Conservation (phyloP, 2,329 filamentous ascomycete species). For the Neonectria neomacrospora region DNA sequence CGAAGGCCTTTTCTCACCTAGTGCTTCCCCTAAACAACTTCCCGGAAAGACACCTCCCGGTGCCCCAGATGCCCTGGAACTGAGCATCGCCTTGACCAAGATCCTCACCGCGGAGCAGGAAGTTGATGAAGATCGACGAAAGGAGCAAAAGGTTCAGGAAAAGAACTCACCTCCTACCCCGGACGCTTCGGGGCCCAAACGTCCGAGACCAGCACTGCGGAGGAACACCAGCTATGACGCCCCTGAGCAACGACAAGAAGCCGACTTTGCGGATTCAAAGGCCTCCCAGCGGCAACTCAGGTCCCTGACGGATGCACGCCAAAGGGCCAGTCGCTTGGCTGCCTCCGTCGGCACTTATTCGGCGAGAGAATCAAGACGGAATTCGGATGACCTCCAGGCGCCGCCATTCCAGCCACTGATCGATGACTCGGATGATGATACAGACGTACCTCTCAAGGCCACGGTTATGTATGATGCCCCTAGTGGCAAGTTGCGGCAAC, state of each 20-base stretch:
- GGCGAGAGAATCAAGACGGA: conserved; percentile 51
- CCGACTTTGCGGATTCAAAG: conserved; percentile 53
- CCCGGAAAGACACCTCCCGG: conserved; percentile 45
- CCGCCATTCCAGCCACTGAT: conserved; percentile 49
- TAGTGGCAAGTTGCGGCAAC: conserved; percentile 42
- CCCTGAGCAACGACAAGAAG: conserved; percentile 53
- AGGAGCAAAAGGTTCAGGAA: conserved; percentile 33
- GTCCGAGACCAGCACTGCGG: conserved; percentile 53
- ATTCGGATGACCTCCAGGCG: conserved; percentile 47
- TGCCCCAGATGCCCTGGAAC: conserved; percentile 52
- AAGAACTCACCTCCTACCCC: conserved; percentile 30
- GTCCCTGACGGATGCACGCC: conserved; percentile 54
- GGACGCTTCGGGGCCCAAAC: conserved; percentile 33
- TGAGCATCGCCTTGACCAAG: conserved; percentile 53
- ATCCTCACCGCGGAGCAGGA: conserved; percentile 50
- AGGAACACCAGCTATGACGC: conserved; percentile 57
- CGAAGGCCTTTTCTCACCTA: conserved; percentile 41
- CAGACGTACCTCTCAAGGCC: conserved; percentile 30
- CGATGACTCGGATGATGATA: conserved; percentile 46
- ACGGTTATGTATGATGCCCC: conserved; percentile 26
- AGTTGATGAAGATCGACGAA: conserved; percentile 41
- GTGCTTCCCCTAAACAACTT: conserved; percentile 42
- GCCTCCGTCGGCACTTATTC: conserved; percentile 54
- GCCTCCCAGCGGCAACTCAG: conserved; percentile 52
- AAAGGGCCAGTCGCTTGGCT: conserved; percentile 54